Evolutionary conservation across 495 filamentous ascomycete species (phyloP), one percentile per base, ranked within the genome.

Genomic region (Penicillium fimorum): DNA sequence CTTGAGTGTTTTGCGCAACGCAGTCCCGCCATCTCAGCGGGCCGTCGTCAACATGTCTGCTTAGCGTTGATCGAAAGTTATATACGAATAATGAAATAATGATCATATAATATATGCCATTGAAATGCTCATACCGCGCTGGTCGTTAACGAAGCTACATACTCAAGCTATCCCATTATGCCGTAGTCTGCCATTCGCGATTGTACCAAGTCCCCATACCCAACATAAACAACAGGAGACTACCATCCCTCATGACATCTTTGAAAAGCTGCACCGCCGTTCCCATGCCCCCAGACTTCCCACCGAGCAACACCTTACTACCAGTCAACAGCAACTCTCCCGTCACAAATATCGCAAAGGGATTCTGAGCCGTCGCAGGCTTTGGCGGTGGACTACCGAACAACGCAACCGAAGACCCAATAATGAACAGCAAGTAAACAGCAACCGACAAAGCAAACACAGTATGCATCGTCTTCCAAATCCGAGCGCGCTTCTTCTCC

Each of bases 321-420:
- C 81, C 82, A 58, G 88, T 82, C 60, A 96, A 67, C 30, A 92
- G 58, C 52, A 92, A 69, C 76, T 96, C 90, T 11, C 84, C 88
- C 3, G 90, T 91, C 20, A 88, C 85, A 65, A 96, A 96, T 51
- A 87, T 81, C 62, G 87, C 83, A 72, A 94, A 96, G 22, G 81
- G 78, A 44, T 79, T 82, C 76, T 67, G 81, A 70, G 53, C 90
- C 79, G 59, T 82, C 76, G 77, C 92, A 85, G 47, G 87, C 71
- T 45, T 87, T 76, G 58, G 79, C 73, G 47, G 88, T 50, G 47
- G 81, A 75, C 47, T 70, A 2, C 76, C 76, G 27, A 71, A 79
- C 42, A 67, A 63, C 27, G 70, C 55, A 44, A 78, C 68, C 6
- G 76, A 71, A 8, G 69, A 50, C 9, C 69, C 67, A 11, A 77